These are phyloP conservation scores for Phialophora tarda DNA, from an alignment of 2,329 filamentous ascomycete species.

Conservation along the genomic window DNA sequence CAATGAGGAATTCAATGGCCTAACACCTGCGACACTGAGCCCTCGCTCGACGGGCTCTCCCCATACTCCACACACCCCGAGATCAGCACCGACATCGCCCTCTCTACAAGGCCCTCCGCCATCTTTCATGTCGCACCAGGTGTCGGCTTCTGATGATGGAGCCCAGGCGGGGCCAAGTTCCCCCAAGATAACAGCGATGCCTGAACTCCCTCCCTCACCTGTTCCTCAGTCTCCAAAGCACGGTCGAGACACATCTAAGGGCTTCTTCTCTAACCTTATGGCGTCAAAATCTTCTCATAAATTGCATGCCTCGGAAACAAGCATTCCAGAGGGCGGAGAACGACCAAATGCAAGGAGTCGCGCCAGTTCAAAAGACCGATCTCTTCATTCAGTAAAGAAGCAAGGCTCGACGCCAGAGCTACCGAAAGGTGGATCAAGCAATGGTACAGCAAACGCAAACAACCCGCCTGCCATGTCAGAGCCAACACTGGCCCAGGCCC, in stretches of 20 bases:
- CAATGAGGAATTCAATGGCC: constrained; percentile 35
- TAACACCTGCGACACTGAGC: constrained; percentile 36
- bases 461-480: constrained; percentile 19
- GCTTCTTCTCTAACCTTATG: constrained; percentile 55
- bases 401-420: constrained; percentile 53
- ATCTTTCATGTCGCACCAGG: constrained; percentile 30
- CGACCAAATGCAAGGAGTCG: constrained; percentile 43
- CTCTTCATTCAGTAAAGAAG: constrained; percentile 44
- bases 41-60: constrained; percentile 38
- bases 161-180: constrained; percentile 43
- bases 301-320: constrained; percentile 50
- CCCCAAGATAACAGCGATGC: constrained; percentile 53
- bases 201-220: constrained; percentile 52
- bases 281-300: constrained; percentile 53
- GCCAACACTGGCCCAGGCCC: neutral
- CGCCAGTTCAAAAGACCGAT: constrained; percentile 53
- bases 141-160: constrained; percentile 24
- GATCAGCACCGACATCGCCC: constrained; percentile 34
- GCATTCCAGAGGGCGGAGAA: constrained; percentile 43
- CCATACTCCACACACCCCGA: constrained; percentile 28
- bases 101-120: constrained; percentile 25
- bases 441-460: constrained; percentile 18
- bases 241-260: constrained; percentile 52
- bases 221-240: constrained; percentile 47
- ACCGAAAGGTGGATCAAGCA: constrained; percentile 42